A percentile compares a stretch with the other conserved stretches of the same genome.
phyloP scores from a whole-genome alignment of 345 rosid genomes.

The Bretschneidera sinensis region DNA sequence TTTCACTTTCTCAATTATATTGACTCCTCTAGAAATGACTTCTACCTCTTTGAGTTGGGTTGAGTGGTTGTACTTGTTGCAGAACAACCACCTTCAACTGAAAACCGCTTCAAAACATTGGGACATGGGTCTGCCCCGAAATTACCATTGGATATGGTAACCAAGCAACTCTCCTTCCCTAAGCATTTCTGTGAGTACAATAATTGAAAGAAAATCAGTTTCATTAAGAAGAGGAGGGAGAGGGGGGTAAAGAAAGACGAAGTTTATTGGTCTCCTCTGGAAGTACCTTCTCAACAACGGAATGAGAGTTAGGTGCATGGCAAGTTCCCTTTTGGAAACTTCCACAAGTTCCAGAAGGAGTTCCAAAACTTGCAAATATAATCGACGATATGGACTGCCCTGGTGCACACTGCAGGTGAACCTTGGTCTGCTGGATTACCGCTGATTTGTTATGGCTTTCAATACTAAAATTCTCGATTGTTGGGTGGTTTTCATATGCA shows the following conservation, averaged over 20 bases:
- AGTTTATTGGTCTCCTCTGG: background rate
- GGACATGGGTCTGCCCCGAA: constrained; percentile 43
- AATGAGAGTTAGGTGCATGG: constrained; percentile 31
- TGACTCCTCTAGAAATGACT: background rate
- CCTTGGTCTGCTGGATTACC: constrained; percentile 14
- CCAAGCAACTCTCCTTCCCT: constrained; percentile 35
- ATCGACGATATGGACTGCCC: constrained; percentile 35
- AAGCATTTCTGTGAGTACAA: constrained; percentile 27
- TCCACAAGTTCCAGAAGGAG: constrained; percentile 47
- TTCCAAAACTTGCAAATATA: constrained; percentile 45
- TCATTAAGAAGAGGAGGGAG: no score
- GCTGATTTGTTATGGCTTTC: constrained; percentile 8
- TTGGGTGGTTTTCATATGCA: constrained; percentile 33
- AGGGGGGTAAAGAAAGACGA: background rate
- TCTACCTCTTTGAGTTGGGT: background rate
- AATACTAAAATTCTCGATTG: constrained; percentile 12
- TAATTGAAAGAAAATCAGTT: no score
- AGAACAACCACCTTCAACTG: constrained; percentile 40
- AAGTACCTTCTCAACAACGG: constrained; percentile 30
- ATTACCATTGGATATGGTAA: constrained; percentile 23
- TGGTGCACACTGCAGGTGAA: constrained; percentile 32
- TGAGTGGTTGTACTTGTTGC: background rate
- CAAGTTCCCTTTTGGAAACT: constrained; percentile 38
- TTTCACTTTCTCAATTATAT: no score
- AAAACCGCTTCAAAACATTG: constrained; percentile 29